Conservation (phyloP, 2,329 filamentous ascomycete species). For the Aspergillus felis region DNA sequence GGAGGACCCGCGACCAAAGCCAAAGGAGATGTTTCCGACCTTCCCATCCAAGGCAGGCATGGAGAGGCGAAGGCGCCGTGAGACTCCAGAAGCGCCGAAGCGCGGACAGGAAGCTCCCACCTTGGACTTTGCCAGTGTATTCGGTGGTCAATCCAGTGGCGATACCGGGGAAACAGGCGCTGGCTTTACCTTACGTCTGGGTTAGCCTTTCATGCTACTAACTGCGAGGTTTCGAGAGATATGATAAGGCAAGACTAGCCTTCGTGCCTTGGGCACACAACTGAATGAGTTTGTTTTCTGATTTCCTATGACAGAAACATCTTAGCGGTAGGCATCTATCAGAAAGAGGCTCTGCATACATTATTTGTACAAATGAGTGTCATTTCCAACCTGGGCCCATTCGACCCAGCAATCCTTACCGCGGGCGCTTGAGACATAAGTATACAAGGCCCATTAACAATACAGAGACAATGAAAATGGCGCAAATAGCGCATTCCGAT, state of each 20-base stretch:
- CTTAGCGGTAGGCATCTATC: not conserved
- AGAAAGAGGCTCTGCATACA: not conserved
- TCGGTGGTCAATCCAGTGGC: constrained; percentile 62
- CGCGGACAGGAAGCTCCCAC: constrained; percentile 66
- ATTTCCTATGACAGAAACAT: not conserved
- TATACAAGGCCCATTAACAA: not conserved
- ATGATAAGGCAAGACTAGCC: not conserved
- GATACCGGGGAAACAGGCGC: constrained; percentile 61
- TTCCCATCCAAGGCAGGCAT: constrained; percentile 94
- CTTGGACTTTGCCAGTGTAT: constrained; percentile 67
- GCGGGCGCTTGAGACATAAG: not conserved
- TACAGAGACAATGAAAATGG: not conserved
- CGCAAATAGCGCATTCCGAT: not conserved
- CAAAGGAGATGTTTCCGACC: constrained; percentile 89
- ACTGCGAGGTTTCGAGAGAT: not conserved
- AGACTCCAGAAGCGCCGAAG: constrained; percentile 78
- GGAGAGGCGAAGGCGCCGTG: constrained; percentile 69
- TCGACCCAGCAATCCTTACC: not conserved
- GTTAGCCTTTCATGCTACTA: constrained; percentile 20
- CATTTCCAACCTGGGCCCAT: not conserved
- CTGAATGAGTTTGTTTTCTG: not conserved
- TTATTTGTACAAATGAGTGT: not conserved
- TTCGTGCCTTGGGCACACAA: not conserved
- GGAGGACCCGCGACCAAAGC: constrained; percentile 86
- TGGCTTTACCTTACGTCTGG: constrained; percentile 58